Evolutionary conservation across 345 rosid species (phyloP), one percentile per base, ranked within the genome.

Genomic region (Hibiscus trionum): DNA sequence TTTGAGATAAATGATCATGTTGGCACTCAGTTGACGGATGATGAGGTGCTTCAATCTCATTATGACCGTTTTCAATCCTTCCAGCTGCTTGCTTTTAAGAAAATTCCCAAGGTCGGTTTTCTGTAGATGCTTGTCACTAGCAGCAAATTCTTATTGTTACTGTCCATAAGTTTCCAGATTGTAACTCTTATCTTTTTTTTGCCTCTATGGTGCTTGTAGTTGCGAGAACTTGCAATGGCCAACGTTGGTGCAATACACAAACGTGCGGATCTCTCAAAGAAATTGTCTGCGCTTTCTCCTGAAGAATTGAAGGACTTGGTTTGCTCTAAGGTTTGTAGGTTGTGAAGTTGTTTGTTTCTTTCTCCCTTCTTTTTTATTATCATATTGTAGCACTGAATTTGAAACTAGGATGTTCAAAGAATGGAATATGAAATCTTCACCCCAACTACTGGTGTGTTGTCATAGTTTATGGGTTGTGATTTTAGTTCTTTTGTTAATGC

Each of bases 1-100:
- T 95, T 95, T 85, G 99, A 95, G 88, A 95, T 95, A 64, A 90
- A 95, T 79, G 99, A 95, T 80, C 97, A 92, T 72, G 88, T 84
- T 74, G 99, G 99, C 39, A 95, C 96, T 62, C 99, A 95, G 64
- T 78, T 95, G 78, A 87, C 87, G 19, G 99, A 95, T 79, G 99
- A 92, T 78, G 97, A 95, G 83, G 91, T 93, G 79, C 91, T 95
- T 53, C 93, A 84, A 70, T 80, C 82, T 79, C 99, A 95, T 84
- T 95, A 95, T 74, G 96, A 92, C 37, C 89, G 88, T 21, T 71
- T 95, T 78, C 91, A 85, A 75, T 89, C 96, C 66, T 92, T 95
- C 77, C 99, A 95, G 87, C 85, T 95, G 37, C 87, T 92, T 57
- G 90, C 91, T 77, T 89, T 88, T 79, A 95, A 92, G 86, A 90